Percentiles rank a stretch among this genome's conserved stretches.
Evolutionary conservation across 2,329 filamentous ascomycete species (phyloP).

Genomic region (Sclerotinia borealis): DNA sequence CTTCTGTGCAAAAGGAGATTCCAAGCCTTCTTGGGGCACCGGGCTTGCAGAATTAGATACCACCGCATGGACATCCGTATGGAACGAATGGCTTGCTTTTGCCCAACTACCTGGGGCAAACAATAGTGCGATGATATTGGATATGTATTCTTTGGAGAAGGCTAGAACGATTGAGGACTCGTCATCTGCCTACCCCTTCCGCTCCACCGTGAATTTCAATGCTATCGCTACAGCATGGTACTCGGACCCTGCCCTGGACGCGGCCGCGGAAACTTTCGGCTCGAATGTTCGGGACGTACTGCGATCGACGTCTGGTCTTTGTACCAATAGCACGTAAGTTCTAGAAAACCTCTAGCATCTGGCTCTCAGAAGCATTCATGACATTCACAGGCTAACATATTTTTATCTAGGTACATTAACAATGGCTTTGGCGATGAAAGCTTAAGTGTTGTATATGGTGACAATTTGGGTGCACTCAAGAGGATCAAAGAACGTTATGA

Average conservation of each 20-base stretch:
- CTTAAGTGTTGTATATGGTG: not conserved
- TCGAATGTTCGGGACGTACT: not conserved
- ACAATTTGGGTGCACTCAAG: not conserved
- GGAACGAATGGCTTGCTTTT: not conserved
- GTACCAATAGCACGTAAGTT: slow-evolving; percentile 2
- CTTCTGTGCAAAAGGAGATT: slow-evolving; percentile 2
- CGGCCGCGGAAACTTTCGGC: not conserved
- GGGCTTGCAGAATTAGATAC: not conserved
- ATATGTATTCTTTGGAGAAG: not conserved
- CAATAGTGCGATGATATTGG: not conserved
- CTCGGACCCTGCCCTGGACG: not conserved
- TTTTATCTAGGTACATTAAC: not conserved
- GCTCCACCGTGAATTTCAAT: not conserved
- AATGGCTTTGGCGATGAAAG: not conserved
- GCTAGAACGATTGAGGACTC: not conserved
- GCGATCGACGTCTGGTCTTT: not conserved
- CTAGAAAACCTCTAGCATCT: not conserved
- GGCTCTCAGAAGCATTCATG: not conserved
- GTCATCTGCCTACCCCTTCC: not conserved
- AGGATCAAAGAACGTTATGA: not conserved
- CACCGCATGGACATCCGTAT: not conserved
- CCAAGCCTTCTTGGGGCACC: slow-evolving; percentile 2
- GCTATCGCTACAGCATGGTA: not conserved
- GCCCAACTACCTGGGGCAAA: not conserved
- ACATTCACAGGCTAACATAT: not conserved